These are phyloP conservation scores for Colletotrichum lentis DNA, from an alignment of 2,329 filamentous ascomycete species.

Conservation along the genomic window DNA sequence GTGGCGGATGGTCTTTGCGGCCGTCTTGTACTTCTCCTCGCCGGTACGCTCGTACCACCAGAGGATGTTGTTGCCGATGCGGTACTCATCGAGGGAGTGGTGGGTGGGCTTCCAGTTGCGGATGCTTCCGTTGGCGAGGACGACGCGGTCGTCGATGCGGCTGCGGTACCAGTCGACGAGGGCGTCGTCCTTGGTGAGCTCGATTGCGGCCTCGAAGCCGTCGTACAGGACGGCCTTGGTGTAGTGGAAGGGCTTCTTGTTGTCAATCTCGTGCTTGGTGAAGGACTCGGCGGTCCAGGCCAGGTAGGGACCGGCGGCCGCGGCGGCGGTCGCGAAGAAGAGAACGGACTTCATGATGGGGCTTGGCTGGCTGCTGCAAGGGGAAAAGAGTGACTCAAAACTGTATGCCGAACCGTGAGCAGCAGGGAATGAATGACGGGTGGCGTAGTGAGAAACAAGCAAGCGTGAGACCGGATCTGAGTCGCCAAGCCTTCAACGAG, in stretches of 20 bases:
- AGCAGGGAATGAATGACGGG: not conserved
- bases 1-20: slow-evolving; percentile 56
- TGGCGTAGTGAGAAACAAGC: slow-evolving; percentile 7
- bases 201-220: slow-evolving; percentile 57
- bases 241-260: slow-evolving; percentile 54
- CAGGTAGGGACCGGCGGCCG: slow-evolving; percentile 43
- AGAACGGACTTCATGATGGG: slow-evolving; percentile 33
- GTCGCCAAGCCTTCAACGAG: slow-evolving; percentile 19
- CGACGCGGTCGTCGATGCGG: slow-evolving; percentile 56
- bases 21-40: slow-evolving; percentile 58
- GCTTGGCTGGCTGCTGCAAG: not conserved
- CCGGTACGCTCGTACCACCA: slow-evolving; percentile 58
- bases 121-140: slow-evolving; percentile 57
- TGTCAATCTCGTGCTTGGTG: slow-evolving; percentile 50
- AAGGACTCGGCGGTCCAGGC: slow-evolving; percentile 58
- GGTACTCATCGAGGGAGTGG: slow-evolving; percentile 63
- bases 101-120: slow-evolving; percentile 41
- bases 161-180: slow-evolving; percentile 56
- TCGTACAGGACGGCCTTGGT: slow-evolving; percentile 57
- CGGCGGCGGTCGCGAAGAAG: slow-evolving; percentile 36
- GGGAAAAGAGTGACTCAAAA: slow-evolving; percentile 20
- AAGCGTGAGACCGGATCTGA: slow-evolving; percentile 29
- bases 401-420: not conserved
- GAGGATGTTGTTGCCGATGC: slow-evolving; percentile 61
- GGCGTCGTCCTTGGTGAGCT: slow-evolving; percentile 54